Evolutionary conservation across 257 asterid species (phyloP).

Genomic region (Verbena officinalis): DNA sequence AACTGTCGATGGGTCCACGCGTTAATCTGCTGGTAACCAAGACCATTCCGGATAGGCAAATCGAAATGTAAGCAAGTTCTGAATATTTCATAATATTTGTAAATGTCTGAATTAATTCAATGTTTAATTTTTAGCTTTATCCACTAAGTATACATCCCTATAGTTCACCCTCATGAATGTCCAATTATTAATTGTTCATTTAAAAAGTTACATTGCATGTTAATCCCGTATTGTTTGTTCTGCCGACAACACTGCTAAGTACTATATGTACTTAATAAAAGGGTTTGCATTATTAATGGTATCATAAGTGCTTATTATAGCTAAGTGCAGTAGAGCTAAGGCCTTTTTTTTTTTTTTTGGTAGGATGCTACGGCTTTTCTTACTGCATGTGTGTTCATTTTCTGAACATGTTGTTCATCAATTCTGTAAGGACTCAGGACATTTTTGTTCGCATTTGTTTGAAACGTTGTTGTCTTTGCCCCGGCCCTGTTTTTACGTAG

Average conservation of each 20-base stretch:
- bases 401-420: not conserved
- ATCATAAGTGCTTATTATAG: too few relatives aligned
- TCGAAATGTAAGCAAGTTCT: too few relatives aligned
- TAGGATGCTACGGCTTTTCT: not conserved
- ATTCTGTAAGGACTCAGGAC: not conserved
- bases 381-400: conserved; percentile 5
- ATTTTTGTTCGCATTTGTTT: not conserved
- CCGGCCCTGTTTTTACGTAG: not conserved
- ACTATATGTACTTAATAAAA: not conserved
- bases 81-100: too few relatives aligned
- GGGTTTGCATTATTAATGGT: not conserved
- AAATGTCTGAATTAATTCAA: too few relatives aligned
- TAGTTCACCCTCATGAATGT: not conserved
- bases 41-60: too few relatives aligned
- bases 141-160: too few relatives aligned
- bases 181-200: not conserved
- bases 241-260: not conserved
- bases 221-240: not conserved
- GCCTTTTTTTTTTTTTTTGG: too few relatives aligned
- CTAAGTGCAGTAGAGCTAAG: not conserved
- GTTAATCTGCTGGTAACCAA: too few relatives aligned
- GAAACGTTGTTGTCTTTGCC: not conserved
- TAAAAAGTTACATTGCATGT: conserved; percentile 11
- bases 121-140: too few relatives aligned
- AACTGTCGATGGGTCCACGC: too few relatives aligned